Base-by-base conservation (phyloP, 1,284 basidiomycete species). In the Amylostereum chailletii region DNA sequence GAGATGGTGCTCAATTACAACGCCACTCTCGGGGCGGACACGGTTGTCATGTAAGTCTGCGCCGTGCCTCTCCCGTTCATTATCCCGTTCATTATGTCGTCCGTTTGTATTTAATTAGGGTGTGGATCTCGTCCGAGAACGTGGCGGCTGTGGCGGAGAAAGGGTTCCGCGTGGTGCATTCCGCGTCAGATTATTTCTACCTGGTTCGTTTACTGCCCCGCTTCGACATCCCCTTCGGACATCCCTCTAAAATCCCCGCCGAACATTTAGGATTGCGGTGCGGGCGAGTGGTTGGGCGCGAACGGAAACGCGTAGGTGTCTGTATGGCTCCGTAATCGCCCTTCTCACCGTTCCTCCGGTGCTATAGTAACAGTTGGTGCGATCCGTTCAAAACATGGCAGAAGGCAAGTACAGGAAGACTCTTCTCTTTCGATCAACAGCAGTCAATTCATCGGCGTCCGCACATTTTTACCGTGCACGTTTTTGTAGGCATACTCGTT, bases 371-470 rank as follows among this genome's bases (percentile, higher is more conserved):
- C 53, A 70, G 66, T 41, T 79, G 78, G 83, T 87, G 84, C 61
- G 83, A 84, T 60, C 83, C 83, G 2, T 84, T 81, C 76, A 87
- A 86, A 83, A 77, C 79, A 3, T 90, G 87, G 86, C 77, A 83
- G 60, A 77, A 76, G 67, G 79, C 79, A 39, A 55, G 38, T 27
- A 6, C 30, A 7, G 4, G 38, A n/a, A 2, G 64, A 50, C 6
- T 5, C 47, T 46, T 37, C n/a, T 11, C 50, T 19, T 31, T 30
- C n/a, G 4, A 6, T 11, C 42, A n/a, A 29, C 40, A 19, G 5
- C 34, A 26, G 31, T 37, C 36, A 27, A 32, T 36, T 48, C 10
- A 32, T 27, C 47, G 7, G 10, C 45, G n/a, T n/a, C n/a, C n/a
- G 7, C 6, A 37, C n/a, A 37, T 40, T 45, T 9, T 19, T 29